phyloP scores from a whole-genome alignment of 768 basidiomycete species.

The Pseudohyphozyma bogoriensis region DNA sequence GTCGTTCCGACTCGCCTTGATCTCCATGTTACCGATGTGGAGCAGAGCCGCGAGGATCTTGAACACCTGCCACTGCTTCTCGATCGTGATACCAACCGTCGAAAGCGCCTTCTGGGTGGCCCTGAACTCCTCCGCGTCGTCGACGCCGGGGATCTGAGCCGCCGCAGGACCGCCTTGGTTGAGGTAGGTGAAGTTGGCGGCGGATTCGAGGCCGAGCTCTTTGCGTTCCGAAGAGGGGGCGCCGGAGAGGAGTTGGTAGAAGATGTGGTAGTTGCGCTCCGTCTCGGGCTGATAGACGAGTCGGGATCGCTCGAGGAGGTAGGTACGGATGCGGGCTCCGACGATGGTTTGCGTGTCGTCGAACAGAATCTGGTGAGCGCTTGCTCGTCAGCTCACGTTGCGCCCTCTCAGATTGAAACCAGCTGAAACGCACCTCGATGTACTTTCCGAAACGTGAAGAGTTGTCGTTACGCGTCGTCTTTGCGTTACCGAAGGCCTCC shows the following conservation, averaged over 20 bases:
- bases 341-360: constrained; percentile 93
- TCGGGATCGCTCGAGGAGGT: constrained; percentile 91
- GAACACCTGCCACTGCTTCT: constrained; percentile 94
- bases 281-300: constrained; percentile 94
- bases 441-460: constrained; percentile 99
- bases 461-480: constrained; percentile 98
- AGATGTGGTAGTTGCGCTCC: constrained; percentile 98
- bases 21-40: constrained; percentile 95
- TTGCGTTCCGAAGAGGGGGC: constrained; percentile 91
- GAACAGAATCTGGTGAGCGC: constrained; percentile 76
- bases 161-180: constrained; percentile 85
- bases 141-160: constrained; percentile 79
- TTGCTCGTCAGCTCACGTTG: background rate
- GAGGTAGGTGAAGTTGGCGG: constrained; percentile 79
- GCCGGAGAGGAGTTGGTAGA: constrained; percentile 97
- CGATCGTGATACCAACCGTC: constrained; percentile 93
- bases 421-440: constrained; percentile 63
- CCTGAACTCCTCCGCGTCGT: constrained; percentile 91
- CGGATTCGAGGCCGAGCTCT: constrained; percentile 82
- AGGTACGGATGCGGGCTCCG: constrained; percentile 96
- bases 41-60: constrained; percentile 81
- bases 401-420: background rate
- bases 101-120: constrained; percentile 87
- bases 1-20: constrained; percentile 69
- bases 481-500: constrained; percentile 97